Conservation (phyloP, 495 filamentous ascomycete genomes). For the Penicillium tannophilum region DNA sequence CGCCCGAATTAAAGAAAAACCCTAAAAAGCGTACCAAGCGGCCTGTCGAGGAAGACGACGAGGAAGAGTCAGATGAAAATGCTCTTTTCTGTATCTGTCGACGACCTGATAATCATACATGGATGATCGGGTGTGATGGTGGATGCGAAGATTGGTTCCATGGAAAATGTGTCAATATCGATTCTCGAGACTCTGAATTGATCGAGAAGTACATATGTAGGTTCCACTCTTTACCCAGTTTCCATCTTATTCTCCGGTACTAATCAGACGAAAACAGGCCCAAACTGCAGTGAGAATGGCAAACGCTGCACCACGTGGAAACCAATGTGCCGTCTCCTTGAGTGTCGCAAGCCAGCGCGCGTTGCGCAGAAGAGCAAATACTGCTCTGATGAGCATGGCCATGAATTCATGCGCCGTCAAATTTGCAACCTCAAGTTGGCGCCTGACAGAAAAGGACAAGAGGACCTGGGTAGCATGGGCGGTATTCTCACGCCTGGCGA, state of each 20-base stretch:
- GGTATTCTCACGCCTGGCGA: slow-evolving; percentile 60
- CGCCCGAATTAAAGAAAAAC: slow-evolving; percentile 42
- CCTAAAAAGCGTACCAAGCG: slow-evolving; percentile 27
- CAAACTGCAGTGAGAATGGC: slow-evolving; percentile 57
- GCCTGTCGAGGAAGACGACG: slow-evolving; percentile 36
- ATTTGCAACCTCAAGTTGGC: slow-evolving; percentile 32
- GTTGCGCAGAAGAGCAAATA: slow-evolving; percentile 62
- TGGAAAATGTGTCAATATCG: slow-evolving; percentile 66
- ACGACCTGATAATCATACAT: slow-evolving; percentile 69
- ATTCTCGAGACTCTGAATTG: slow-evolving; percentile 60
- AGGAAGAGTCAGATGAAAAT: slow-evolving; percentile 49
- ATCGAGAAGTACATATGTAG: slow-evolving; percentile 72
- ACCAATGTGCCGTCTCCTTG: slow-evolving; percentile 63
- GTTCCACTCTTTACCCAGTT: slow-evolving; percentile 13
- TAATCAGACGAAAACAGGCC: slow-evolving; percentile 37
- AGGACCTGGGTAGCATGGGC: slow-evolving; percentile 56
- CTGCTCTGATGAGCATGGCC: slow-evolving; percentile 66
- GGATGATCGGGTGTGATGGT: slow-evolving; percentile 77
- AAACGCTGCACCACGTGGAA: slow-evolving; percentile 66
- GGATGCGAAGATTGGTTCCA: slow-evolving; percentile 78
- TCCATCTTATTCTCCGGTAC: not conserved
- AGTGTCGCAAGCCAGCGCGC: slow-evolving; percentile 64
- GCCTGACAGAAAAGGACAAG: slow-evolving; percentile 25
- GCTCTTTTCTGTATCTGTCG: slow-evolving; percentile 71
- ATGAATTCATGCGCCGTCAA: slow-evolving; percentile 56